Base-by-base conservation (phyloP, 2,329 filamentous ascomycete genomes). In the Diaporthe aspalathi region DNA sequence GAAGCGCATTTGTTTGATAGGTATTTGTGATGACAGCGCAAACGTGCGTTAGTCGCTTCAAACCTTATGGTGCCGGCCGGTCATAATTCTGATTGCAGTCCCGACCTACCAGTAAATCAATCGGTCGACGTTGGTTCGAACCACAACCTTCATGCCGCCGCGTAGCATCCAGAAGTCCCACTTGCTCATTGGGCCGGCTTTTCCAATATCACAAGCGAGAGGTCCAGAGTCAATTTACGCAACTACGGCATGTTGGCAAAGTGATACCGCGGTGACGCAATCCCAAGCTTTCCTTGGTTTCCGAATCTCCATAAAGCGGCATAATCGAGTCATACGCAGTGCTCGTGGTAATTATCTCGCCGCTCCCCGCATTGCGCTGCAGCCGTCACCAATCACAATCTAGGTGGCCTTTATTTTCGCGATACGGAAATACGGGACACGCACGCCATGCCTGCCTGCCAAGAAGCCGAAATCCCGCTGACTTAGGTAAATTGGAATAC, bases 241-340 rank as follows among this genome's bases (percentile, higher is more conserved):
- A 65, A 35, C 20, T 63, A 49, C 43, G 20, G 27, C 38, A 20
- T 35, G 32, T 35, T 35, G 43, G 60, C 47, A 63, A 27, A 17
- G 29, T 50, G 60, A 50, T 63, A 49, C 60, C 60, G 14, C n/a
- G 35, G 60, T 63, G 60, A 63, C 60, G 60, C 60, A 63, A 63
- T 49, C 24, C 27, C 43, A 63, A 63, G 60, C 43, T 49, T 63
- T n/a, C 11, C 29, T 35, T 2, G 27, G 27, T 35, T 24, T 38
- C 27, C 43, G 17, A n/a, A 47, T 63, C 60, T 63, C 60, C 43
- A 24, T 49, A 22, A 49, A 49, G 43, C 45, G 20, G 43, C 60
- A 49, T 9, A 63, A 35, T 47, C 60, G 57, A 63, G 60, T 63
- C 60, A 63, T 63, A 49, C 60, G 40, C 60, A 24, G 27, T 20